Evolutionary conservation across 192 early-diverging fungal genomes (phyloP).

Genomic region (Umbelopsis vinacea): DNA sequence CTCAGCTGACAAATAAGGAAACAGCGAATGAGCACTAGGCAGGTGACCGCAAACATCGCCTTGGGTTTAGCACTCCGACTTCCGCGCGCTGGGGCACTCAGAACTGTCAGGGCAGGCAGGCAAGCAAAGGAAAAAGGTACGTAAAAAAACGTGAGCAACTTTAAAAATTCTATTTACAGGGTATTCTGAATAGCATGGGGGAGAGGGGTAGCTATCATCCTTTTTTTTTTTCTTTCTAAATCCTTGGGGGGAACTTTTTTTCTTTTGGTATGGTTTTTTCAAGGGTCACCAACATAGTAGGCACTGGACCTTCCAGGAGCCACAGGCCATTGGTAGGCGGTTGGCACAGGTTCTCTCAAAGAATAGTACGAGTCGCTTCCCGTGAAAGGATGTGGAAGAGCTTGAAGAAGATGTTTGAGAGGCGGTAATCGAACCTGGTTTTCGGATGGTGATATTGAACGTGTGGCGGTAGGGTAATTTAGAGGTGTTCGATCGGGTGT

Average conservation of each 20-base stretch:
- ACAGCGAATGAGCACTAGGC: constrained; percentile 19
- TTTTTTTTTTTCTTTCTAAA: too few relatives aligned
- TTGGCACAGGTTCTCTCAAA: too few relatives aligned
- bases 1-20: constrained; percentile 24
- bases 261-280: background rate
- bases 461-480: background rate
- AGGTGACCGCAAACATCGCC: constrained; percentile 2
- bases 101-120: too few relatives aligned
- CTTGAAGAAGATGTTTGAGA: background rate
- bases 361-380: too few relatives aligned
- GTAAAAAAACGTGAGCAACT: too few relatives aligned
- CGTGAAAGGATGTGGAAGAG: background rate
- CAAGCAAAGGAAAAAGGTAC: too few relatives aligned
- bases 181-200: too few relatives aligned
- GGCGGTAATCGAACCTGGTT: background rate
- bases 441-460: constrained; percentile 3
- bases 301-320: too few relatives aligned
- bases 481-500: constrained; percentile 3
- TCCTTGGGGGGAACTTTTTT: too few relatives aligned
- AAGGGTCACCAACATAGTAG: too few relatives aligned
- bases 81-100: background rate
- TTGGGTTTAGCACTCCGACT: background rate
- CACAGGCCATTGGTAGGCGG: too few relatives aligned
- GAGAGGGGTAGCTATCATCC: background rate
- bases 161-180: too few relatives aligned